Evolutionary conservation across 2,329 filamentous ascomycete species (phyloP).

Genomic region (Botrytis pseudocinerea): DNA sequence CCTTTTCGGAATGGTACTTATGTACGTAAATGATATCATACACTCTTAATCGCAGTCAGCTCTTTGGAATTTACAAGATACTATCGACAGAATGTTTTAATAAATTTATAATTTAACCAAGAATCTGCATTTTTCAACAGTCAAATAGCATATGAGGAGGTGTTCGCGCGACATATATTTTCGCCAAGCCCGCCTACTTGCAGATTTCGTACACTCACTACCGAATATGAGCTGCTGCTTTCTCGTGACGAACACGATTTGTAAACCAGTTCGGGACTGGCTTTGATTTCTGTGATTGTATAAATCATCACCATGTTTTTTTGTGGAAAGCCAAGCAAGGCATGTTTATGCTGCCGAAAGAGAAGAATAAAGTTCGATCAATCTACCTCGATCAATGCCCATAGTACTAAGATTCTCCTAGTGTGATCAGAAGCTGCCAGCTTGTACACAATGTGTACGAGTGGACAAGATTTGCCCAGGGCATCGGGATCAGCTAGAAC

Average conservation of each 20-base stretch:
- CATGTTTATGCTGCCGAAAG: slow-evolving; percentile 29
- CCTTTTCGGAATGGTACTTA: neutral
- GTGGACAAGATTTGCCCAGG: slow-evolving; percentile 53
- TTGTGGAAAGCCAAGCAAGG: slow-evolving; percentile 31
- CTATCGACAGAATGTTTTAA: neutral
- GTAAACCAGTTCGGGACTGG: neutral
- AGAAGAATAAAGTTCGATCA: slow-evolving; percentile 33
- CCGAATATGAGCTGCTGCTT: neutral
- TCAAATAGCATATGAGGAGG: neutral
- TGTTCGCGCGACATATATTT: neutral
- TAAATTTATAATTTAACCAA: neutral
- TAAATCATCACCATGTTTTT: slow-evolving; percentile 31
- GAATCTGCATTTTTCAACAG: neutral
- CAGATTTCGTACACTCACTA: neutral
- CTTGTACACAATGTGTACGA: slow-evolving; percentile 56
- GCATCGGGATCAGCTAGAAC: slow-evolving; percentile 55
- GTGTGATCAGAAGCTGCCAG: slow-evolving; percentile 54
- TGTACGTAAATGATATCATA: neutral
- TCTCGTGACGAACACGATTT: neutral
- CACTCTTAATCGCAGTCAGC: neutral
- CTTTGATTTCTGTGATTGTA: neutral
- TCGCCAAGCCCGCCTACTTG: neutral
- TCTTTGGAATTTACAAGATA: neutral
- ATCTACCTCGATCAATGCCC: neutral
- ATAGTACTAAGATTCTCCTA: slow-evolving; percentile 13